Base-by-base conservation (phyloP, 768 basidiomycete species). In the Mrakia gelida region DNA sequence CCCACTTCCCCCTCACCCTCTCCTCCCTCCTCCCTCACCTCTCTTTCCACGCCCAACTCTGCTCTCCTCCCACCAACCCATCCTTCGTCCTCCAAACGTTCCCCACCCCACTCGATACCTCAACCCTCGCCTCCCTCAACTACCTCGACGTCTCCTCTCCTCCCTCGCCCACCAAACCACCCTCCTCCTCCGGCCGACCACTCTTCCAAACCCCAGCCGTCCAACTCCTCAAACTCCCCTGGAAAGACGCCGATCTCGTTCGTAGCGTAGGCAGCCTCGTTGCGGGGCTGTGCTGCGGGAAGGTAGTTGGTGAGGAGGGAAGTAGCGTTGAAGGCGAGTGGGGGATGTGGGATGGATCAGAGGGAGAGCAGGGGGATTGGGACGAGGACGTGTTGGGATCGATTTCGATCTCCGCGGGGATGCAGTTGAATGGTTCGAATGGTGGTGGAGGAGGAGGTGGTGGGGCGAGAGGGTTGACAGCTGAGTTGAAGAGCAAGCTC, bases 191-290 rank as follows among this genome's bases (percentile, higher is more conserved):
- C 30, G n/a, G 38, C 1, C 67, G 41, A 16, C 67, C 41, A 2
- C 67, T 34, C 10, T 26, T 70, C 38, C 34, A 70, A 21, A 70
- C 67, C 10, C 85, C 91, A 45, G 88, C 92, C 3, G 92, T 92
- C 0, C 92, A 93, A 81, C 87, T 92, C 5, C 86, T 93, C 56
- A 89, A 91, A 16, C 89, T 93, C 18, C 89, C 92, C 11, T 94
- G 92, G 92, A 87, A 86, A 0, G 87, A 90, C 70, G 93, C 92
- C 0, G 92, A 91, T 1, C 88, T 91, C 65, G 86, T 93, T 2
- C 91, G 92, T 81, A 88, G 92, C n/a, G 92, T 92, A 0, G 90
- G 89, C 79, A 88, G 91, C 0, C 92, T 93, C 81, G 80, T 94
- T 1, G 89, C 88, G 1, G 92, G 71, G 13, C 30, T 81, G 71